A percentile compares a stretch with the other conserved stretches of the same genome.
phyloP scores from a whole-genome alignment of 2,329 filamentous ascomycete species.

The Aspergillus puulaauensis region DNA sequence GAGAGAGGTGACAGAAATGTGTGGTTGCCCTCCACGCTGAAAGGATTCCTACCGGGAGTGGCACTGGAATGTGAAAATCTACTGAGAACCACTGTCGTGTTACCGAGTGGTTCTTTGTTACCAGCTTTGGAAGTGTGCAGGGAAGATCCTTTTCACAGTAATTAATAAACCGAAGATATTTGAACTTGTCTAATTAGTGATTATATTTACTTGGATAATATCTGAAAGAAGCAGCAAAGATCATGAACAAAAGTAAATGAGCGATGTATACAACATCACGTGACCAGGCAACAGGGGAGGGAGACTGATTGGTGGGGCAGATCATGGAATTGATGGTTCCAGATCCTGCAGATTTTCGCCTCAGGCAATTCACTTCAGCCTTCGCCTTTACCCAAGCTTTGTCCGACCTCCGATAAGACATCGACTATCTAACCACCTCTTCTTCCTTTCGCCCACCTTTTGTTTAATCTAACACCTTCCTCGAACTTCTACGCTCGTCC shows the following conservation, averaged over 20 bases:
- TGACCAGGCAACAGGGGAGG: background rate
- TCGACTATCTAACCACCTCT: background rate
- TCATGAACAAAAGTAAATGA: background rate
- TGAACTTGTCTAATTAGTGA: too few species aligned
- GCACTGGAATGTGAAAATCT: conserved; percentile 1
- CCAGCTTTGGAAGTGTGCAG: background rate
- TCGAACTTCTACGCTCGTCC: background rate
- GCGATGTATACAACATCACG: conserved; percentile 3
- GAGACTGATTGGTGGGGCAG: background rate
- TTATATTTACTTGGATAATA: too few species aligned
- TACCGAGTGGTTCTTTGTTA: background rate
- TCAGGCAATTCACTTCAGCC: background rate
- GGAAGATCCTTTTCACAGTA: background rate
- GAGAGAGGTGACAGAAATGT: background rate
- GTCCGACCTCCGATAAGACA: background rate
- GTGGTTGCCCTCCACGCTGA: conserved; percentile 4
- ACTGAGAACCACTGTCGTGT: background rate
- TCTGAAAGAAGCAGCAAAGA: too few species aligned
- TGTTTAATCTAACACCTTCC: background rate
- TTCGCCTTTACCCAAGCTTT: background rate
- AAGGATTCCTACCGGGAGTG: background rate
- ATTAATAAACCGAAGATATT: background rate
- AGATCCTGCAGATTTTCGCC: background rate
- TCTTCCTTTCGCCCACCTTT: background rate
- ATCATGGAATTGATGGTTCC: background rate